Conservation (phyloP, 2,329 filamentous ascomycete species). For the Cadophora gregata region DNA sequence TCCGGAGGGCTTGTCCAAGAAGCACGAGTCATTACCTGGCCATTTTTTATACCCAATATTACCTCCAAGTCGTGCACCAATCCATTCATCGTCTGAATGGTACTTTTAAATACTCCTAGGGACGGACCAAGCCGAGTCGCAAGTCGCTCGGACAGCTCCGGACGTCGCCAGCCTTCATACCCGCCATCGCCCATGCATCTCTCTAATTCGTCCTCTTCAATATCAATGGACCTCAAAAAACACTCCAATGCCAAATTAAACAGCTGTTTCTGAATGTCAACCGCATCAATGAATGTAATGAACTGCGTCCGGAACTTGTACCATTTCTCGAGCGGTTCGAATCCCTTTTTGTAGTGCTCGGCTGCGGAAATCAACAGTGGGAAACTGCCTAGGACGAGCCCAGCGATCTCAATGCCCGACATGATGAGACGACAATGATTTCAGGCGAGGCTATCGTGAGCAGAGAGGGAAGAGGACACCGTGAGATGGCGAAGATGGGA, state of each 20-base stretch:
- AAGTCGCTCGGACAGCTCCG: constrained; percentile 28
- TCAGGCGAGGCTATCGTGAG: constrained; percentile 1
- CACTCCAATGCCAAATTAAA: constrained; percentile 34
- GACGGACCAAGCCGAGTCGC: constrained; percentile 31
- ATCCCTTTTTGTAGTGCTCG: constrained; percentile 38
- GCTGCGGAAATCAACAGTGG: constrained; percentile 36
- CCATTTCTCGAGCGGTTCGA: constrained; percentile 37
- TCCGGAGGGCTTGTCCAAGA: not conserved
- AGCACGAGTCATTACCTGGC: constrained; percentile 26
- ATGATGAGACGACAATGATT: constrained; percentile 19
- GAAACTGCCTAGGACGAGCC: constrained; percentile 36
- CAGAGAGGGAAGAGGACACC: not conserved
- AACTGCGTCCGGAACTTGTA: constrained; percentile 36
- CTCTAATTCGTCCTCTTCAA: constrained; percentile 33
- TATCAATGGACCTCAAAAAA: constrained; percentile 34
- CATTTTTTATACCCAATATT: constrained; percentile 36
- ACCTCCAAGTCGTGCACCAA: constrained; percentile 33
- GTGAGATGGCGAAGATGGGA: not conserved
- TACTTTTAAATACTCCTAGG: constrained; percentile 31
- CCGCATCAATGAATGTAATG: constrained; percentile 33
- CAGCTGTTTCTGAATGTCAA: constrained; percentile 35
- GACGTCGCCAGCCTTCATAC: constrained; percentile 34
- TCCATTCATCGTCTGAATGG: constrained; percentile 32
- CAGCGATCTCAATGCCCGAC: constrained; percentile 37
- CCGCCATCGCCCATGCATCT: constrained; percentile 28